phyloP scores from a whole-genome alignment of 768 basidiomycete genomes.

The Amylocystis lapponica region DNA sequence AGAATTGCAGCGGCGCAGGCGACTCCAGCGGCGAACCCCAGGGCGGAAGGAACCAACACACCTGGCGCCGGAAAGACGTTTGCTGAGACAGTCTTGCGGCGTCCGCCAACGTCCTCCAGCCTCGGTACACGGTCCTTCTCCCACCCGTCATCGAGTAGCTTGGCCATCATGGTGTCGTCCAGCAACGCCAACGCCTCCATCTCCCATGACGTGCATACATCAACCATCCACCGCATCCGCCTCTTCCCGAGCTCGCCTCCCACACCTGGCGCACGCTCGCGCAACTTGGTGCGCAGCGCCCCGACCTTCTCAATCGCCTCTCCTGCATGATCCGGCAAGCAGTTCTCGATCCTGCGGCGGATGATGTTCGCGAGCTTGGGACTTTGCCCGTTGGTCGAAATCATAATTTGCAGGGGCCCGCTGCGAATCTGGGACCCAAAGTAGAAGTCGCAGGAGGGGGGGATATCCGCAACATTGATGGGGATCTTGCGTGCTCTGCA shows the following conservation, averaged over 20 bases:
- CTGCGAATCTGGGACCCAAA: constrained; percentile 91
- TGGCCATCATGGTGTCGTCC: constrained; percentile 58
- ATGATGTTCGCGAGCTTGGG: constrained; percentile 89
- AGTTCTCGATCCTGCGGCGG: constrained; percentile 55
- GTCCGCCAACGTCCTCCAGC: constrained; percentile 19
- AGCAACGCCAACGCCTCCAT: constrained; percentile 74
- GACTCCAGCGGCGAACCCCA: constrained; percentile 41
- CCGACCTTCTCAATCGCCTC: constrained; percentile 80
- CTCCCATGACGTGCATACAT: constrained; percentile 79
- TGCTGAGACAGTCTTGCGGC: constrained; percentile 1
- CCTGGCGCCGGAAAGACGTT: constrained; percentile 7
- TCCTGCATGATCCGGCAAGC: constrained; percentile 69
- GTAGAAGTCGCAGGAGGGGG: constrained; percentile 95
- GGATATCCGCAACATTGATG: constrained; percentile 95
- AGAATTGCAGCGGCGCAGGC: constrained; percentile 30
- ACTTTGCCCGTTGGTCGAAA: constrained; percentile 91
- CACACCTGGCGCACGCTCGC: constrained; percentile 76
- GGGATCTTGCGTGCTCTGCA: constrained; percentile 70
- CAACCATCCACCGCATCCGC: constrained; percentile 91
- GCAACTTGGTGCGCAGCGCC: constrained; percentile 60
- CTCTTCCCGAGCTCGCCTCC: constrained; percentile 71
- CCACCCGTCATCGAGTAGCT: constrained; percentile 83
- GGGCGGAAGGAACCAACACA: constrained; percentile 22
- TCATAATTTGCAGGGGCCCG: constrained; percentile 91
- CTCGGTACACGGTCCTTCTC: constrained; percentile 45